phyloP scores from a whole-genome alignment of 176 grass and related monocot species.

The Miscanthus lutarioriparius region DNA sequence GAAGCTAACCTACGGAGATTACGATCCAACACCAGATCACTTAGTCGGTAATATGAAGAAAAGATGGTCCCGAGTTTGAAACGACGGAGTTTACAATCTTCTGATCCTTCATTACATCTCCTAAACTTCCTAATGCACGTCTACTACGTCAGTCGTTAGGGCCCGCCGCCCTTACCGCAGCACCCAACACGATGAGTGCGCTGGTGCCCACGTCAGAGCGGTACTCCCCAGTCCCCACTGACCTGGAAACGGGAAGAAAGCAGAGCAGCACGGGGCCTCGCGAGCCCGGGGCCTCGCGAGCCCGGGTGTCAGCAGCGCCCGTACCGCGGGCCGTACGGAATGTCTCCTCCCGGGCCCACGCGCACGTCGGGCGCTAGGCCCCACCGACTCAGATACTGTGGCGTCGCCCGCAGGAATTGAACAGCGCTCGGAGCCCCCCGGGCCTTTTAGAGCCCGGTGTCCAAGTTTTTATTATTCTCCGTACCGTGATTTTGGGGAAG shows the following conservation, averaged over 20 bases:
- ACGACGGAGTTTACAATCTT: too few relatives aligned
- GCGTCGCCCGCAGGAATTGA: not conserved
- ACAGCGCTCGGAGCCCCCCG: not conserved
- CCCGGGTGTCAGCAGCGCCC: not conserved
- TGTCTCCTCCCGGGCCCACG: not conserved
- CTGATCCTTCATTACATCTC: too few relatives aligned
- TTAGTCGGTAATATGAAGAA: too few relatives aligned
- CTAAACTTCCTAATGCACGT: too few relatives aligned
- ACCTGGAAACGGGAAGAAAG: not conserved
- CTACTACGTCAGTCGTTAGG: not conserved
- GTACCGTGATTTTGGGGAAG: too few relatives aligned
- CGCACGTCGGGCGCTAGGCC: not conserved
- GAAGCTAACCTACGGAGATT: too few relatives aligned
- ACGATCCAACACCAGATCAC: too few relatives aligned
- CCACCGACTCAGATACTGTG: not conserved
- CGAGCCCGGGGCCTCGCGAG: not conserved
- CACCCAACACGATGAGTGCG: not conserved
- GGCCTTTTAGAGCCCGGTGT: too few relatives aligned
- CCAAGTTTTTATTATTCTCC: too few relatives aligned
- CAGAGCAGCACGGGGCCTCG: not conserved
- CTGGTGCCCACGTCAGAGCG: not conserved
- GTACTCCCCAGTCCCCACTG: not conserved
- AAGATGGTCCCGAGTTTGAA: too few relatives aligned
- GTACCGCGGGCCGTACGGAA: slow-evolving; percentile 48
- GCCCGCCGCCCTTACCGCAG: not conserved